Base-by-base conservation (phyloP, 2,329 filamentous ascomycete genomes). In the Talaromyces marneffei region DNA sequence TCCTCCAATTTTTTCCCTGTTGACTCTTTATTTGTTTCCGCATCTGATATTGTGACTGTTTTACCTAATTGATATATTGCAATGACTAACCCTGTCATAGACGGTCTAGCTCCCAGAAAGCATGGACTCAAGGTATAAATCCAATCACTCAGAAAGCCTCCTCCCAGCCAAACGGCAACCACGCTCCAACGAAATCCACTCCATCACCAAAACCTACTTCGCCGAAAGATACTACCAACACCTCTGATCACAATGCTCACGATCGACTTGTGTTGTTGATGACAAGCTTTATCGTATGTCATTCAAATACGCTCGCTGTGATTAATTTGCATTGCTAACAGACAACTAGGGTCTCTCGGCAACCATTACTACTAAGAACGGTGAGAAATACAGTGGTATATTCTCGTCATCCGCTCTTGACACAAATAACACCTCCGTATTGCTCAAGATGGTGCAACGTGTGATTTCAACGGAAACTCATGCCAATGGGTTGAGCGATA, bases 361-460 rank as follows among this genome's bases (percentile, higher is more conserved):
- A 53, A 80, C 78, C 14, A 74, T 88, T 63, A 85, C 82, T 9
- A 78, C 84, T 16, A 85, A 83, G 67, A 83, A 78, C 67, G 85
- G 85, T 67, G 85, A 87, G 53, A 81, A 80, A 60, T 87, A 82
- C 69, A 80, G 78, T 8, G 86, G 85, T 61, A 81, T 87, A 37
- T 83, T 87, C 67, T 85, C 83, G 42, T 82, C 82, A 48, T 81
- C 80, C 12, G 78, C 78, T 8, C 71, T 83, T 27, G 82, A 84
- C 59, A 70, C 79, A 4, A 77, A 72, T 64, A 81, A 84, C 65
- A 76, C 81, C 53, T 79, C 80, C 18, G 83, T 87, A 67, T 75
- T 82, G 29, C 77, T 88, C 67, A 89, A 88, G 73, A 89, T 89
- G 86, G 83, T 85, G 33, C 84, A 83, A 70, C 81, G 80, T 65